phyloP scores from a whole-genome alignment of 768 basidiomycete genomes.

The Rhodotorula babjevae region DNA sequence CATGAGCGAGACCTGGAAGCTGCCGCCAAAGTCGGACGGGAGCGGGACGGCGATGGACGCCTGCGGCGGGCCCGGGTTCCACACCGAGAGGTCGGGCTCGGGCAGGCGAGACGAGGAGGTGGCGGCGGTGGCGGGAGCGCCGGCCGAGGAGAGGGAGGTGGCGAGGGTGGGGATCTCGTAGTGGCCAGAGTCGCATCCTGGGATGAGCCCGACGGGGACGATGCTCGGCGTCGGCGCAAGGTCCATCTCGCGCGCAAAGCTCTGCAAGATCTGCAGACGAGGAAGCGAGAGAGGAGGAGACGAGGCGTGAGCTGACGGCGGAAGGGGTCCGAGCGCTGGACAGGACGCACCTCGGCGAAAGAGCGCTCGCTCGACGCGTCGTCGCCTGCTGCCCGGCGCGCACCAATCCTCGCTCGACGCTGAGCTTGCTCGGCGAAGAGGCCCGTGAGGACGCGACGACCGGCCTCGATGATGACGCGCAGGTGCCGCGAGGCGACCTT shows the following conservation, averaged over 20 bases:
- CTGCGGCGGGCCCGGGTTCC: background rate
- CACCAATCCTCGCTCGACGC: background rate
- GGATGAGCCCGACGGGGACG: background rate
- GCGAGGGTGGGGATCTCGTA: background rate
- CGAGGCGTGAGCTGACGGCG: no score
- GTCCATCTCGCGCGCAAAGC: background rate
- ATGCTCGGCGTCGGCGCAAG: no score
- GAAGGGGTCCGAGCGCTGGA: no score
- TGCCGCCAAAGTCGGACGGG: background rate
- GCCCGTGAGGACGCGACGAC: conserved; percentile 17
- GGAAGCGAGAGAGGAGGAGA: background rate
- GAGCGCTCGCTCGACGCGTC: background rate
- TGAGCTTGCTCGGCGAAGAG: conserved; percentile 28
- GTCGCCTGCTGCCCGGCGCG: background rate
- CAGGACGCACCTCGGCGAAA: conserved; percentile 19
- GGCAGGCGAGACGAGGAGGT: background rate
- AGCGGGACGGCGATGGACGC: background rate
- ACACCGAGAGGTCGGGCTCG: background rate
- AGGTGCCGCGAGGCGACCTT: conserved; percentile 12
- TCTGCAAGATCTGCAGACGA: background rate
- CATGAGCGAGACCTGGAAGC: background rate
- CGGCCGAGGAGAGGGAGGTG: background rate
- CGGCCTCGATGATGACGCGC: conserved; percentile 10
- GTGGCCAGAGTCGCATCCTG: background rate
- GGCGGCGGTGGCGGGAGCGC: background rate